These are phyloP conservation scores for Ceratobasidium sp. DNA, from an alignment of 1,284 basidiomycete genomes.

Conservation along the genomic window DNA sequence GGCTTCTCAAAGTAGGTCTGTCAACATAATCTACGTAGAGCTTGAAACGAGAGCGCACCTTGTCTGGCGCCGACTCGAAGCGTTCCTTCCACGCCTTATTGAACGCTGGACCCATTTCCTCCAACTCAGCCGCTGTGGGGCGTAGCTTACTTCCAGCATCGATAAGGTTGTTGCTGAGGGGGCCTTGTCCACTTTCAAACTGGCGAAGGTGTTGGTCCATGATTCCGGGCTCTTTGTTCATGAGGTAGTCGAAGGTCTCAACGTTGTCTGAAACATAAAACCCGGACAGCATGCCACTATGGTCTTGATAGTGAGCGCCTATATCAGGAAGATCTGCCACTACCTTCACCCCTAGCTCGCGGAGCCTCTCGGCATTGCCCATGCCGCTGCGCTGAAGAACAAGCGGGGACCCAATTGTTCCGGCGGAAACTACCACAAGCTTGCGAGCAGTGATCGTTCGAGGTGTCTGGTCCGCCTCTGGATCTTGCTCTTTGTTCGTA, in stretches of 20 bases:
- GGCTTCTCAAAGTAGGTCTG: neutral
- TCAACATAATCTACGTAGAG: neutral
- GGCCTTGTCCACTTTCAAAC: neutral
- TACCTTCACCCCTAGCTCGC: constrained; percentile 59
- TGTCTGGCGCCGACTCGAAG: constrained; percentile 64
- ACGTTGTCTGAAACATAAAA: constrained; percentile 1
- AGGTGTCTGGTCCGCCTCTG: constrained; percentile 6
- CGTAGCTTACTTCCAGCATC: constrained; percentile 67
- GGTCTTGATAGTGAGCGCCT: constrained; percentile 68
- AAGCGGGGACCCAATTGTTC: constrained; percentile 60
- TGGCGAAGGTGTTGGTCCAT: neutral
- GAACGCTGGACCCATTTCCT: constrained; percentile 63
- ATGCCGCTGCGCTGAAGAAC: constrained; percentile 70
- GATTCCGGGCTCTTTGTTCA: constrained; percentile 1
- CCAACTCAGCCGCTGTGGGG: constrained; percentile 62
- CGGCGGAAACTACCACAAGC: constrained; percentile 17
- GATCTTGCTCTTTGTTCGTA: neutral
- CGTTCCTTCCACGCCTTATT: constrained; percentile 61
- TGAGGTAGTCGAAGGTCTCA: neutral
- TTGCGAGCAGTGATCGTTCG: constrained; percentile 16
- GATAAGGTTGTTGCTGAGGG: constrained; percentile 55
- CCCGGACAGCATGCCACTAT: neutral
- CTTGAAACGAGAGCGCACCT: constrained; percentile 50
- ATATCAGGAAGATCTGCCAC: constrained; percentile 70
- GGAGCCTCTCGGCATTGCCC: constrained; percentile 60